Conservation (phyloP, 2,329 filamentous ascomycete species). For the Pyricularia grisea region DNA sequence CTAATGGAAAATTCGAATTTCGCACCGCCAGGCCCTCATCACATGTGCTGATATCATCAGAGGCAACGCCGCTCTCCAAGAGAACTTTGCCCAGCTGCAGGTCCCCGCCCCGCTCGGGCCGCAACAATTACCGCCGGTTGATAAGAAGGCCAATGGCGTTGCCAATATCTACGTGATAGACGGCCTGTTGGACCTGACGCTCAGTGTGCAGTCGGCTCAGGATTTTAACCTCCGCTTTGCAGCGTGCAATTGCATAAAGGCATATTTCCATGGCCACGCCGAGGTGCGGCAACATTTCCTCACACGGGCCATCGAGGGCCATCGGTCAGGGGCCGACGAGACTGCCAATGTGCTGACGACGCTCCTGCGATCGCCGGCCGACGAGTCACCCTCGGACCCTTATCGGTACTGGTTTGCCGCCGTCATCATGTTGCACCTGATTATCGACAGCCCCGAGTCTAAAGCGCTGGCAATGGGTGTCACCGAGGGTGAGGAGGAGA, state of each 20-base stretch:
- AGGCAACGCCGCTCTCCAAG: constrained; percentile 70
- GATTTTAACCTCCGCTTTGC: constrained; percentile 75
- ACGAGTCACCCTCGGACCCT: constrained; percentile 60
- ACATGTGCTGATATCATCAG: constrained; percentile 85
- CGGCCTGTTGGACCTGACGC: constrained; percentile 72
- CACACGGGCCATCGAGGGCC: constrained; percentile 78
- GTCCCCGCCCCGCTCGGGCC: constrained; percentile 49
- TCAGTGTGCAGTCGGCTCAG: constrained; percentile 56
- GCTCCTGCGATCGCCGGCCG: constrained; percentile 58
- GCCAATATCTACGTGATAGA: constrained; percentile 82
- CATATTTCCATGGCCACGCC: constrained; percentile 77
- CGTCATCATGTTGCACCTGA: constrained; percentile 74
- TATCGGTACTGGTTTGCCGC: constrained; percentile 88
- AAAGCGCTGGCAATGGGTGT: constrained; percentile 75
- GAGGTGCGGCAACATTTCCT: constrained; percentile 82
- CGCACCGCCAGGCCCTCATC: constrained; percentile 53
- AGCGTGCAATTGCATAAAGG: constrained; percentile 83
- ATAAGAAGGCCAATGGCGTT: constrained; percentile 31
- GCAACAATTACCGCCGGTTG: constrained; percentile 24
- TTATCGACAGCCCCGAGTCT: constrained; percentile 70
- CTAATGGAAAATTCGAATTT: constrained; percentile 5
- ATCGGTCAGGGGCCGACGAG: constrained; percentile 67
- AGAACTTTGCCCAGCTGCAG: constrained; percentile 79
- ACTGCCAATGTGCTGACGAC: constrained; percentile 84
- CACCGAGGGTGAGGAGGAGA: constrained; percentile 79